These are phyloP conservation scores for Tricholoma furcatifolium DNA, from an alignment of 768 basidiomycete genomes.

Conservation along the genomic window DNA sequence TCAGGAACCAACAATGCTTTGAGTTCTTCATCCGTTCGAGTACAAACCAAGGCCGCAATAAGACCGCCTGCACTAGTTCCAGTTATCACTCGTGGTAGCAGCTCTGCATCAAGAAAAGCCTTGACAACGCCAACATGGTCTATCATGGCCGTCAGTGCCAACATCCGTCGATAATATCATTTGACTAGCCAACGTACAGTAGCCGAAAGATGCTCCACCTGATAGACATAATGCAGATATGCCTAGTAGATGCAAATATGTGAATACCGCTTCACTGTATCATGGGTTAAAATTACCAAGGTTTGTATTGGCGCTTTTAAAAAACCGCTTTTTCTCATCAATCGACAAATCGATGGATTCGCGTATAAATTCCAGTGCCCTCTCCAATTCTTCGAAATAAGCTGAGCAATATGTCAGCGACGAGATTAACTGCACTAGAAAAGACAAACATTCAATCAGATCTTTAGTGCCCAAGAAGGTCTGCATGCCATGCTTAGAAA, in stretches of 20 bases:
- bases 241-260: conserved; percentile 25
- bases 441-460: conserved; percentile 72
- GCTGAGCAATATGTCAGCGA: conserved; percentile 41
- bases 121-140: conserved; percentile 91
- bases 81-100: conserved; percentile 90
- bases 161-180: neutral
- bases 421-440: neutral
- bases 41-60: conserved; percentile 74
- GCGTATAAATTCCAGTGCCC: conserved; percentile 73
- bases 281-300: conserved; percentile 47
- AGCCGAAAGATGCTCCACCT: conserved; percentile 95
- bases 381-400: conserved; percentile 78
- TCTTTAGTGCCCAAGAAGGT: conserved; percentile 92
- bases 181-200: conserved; percentile 54
- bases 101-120: conserved; percentile 83
- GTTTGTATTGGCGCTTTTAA: conserved; percentile 86
- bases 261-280: neutral
- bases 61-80: conserved; percentile 95
- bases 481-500: conserved; percentile 36
- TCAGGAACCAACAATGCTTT: conserved; percentile 74
- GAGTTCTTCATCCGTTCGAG: conserved; percentile 86
- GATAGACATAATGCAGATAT: conserved; percentile 90
- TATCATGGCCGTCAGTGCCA: conserved; percentile 22
- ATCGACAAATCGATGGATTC: conserved; percentile 68
- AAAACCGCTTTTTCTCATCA: conserved; percentile 92